A percentile compares a stretch with the other conserved stretches of the same genome.
Evolutionary conservation across 2,329 filamentous ascomycete species (phyloP).

Genomic region (Coleophoma cylindrospora): DNA sequence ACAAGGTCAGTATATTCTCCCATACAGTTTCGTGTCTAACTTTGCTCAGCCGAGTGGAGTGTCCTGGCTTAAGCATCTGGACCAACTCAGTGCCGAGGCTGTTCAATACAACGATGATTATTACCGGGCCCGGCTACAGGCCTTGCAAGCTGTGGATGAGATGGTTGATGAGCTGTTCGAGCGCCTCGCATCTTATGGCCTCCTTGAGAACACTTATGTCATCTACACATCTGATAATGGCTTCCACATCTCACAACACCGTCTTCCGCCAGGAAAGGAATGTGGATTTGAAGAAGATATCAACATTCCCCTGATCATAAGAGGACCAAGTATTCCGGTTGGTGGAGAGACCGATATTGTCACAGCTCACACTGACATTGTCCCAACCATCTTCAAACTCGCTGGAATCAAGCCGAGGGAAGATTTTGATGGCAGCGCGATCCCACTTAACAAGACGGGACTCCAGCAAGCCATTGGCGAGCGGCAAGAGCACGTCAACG

Average conservation of each 20-base stretch:
- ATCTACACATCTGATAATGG: conserved; percentile 54
- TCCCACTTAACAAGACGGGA: conserved; percentile 27
- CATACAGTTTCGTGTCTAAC: not conserved
- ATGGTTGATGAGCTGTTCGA: conserved; percentile 42
- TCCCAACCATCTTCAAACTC: conserved; percentile 40
- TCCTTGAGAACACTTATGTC: conserved; percentile 46
- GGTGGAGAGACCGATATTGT: conserved; percentile 35
- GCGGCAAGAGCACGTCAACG: conserved; percentile 40
- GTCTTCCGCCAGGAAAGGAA: conserved; percentile 43
- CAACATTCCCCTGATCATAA: conserved; percentile 48
- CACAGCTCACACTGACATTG: conserved; percentile 49
- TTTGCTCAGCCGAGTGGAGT: conserved; percentile 33
- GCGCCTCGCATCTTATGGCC: conserved; percentile 31
- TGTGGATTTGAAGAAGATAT: conserved; percentile 47
- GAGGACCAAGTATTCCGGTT: conserved; percentile 48
- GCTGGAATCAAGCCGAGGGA: conserved; percentile 28
- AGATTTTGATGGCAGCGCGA: conserved; percentile 41
- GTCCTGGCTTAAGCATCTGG: conserved; percentile 40
- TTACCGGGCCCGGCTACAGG: conserved; percentile 44
- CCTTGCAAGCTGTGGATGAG: conserved; percentile 51
- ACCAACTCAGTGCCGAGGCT: conserved; percentile 33
- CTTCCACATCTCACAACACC: conserved; percentile 47
- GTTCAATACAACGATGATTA: conserved; percentile 45
- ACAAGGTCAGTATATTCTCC: conserved; percentile 33
- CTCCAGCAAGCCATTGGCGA: conserved; percentile 12